Conservation (phyloP, 306 rosid species). For the Macrotyloma uniflorum region DNA sequence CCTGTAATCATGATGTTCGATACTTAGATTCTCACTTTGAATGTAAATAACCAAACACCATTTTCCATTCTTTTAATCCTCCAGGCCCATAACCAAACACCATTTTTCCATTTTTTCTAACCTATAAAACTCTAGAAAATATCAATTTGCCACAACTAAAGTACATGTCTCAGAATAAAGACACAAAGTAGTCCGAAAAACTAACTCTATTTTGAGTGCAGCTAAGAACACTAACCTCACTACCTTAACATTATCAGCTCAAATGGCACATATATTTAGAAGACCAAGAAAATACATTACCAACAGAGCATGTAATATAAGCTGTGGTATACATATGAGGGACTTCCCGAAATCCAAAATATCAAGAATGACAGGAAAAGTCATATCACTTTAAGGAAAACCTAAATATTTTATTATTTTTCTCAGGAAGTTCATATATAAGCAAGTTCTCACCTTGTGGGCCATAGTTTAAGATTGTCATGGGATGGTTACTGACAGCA, state of each 20-base stretch:
- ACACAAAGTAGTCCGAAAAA: neutral
- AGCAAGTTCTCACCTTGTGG: constrained; percentile 53
- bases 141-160: neutral
- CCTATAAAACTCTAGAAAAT: neutral
- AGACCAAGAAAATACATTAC: constrained; percentile 1
- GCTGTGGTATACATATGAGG: neutral
- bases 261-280: constrained; percentile 14
- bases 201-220: constrained; percentile 14
- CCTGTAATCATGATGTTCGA: constrained; percentile 46
- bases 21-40: constrained; percentile 33
- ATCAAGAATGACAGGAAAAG: neutral
- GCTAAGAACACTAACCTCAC: neutral
- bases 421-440: constrained; percentile 1
- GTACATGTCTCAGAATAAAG: neutral
- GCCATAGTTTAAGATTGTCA: constrained; percentile 42
- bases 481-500: constrained; percentile 44
- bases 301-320: neutral
- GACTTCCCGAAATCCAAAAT: constrained; percentile 16
- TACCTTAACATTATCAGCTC: neutral
- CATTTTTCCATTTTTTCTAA: neutral
- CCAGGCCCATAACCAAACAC: neutral
- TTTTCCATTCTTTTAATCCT: neutral
- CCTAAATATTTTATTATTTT: neutral
- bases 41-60: neutral
- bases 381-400: neutral